These are phyloP conservation scores for Boletus bicolor DNA, from an alignment of 768 basidiomycete species.

Conservation along the genomic window DNA sequence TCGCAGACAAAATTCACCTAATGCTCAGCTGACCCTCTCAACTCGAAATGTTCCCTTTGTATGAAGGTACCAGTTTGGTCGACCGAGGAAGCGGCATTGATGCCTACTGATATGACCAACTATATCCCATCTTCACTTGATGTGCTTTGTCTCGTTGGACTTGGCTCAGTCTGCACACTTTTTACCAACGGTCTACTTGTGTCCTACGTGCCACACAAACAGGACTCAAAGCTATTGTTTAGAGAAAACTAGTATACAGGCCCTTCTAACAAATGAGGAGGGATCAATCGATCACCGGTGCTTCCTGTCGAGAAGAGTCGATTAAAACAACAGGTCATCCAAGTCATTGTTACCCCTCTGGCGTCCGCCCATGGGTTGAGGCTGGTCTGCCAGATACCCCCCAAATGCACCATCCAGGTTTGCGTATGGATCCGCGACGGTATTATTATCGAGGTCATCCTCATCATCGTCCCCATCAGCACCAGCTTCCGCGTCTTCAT, in stretches of 20 bases:
- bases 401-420: slow-evolving; percentile 76
- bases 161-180: not conserved
- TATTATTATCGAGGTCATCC: slow-evolving; percentile 34
- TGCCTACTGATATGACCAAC: not conserved
- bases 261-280: not conserved
- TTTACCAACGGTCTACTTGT: not conserved
- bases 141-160: not conserved
- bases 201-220: slow-evolving; percentile 11
- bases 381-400: slow-evolving; percentile 69
- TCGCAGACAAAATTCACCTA: slow-evolving; percentile 31
- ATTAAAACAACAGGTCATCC: slow-evolving; percentile 66
- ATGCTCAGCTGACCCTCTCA: slow-evolving; percentile 25
- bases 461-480: slow-evolving; percentile 42
- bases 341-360: slow-evolving; percentile 45
- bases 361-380: slow-evolving; percentile 53
- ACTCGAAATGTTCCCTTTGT: not conserved
- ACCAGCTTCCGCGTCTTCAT: slow-evolving; percentile 23
- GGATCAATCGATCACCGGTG: not conserved
- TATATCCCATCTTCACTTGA: not conserved
- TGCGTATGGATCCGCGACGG: slow-evolving; percentile 71
- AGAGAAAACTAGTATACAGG: slow-evolving; percentile 5
- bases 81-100: not conserved
- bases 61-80: not conserved
- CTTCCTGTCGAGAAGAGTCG: not conserved
- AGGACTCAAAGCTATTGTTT: not conserved